Evolutionary conservation across 352 stramenopile genomes (phyloP), one percentile per base, ranked within the genome.

Genomic region (Phytophthora citrophthora): DNA sequence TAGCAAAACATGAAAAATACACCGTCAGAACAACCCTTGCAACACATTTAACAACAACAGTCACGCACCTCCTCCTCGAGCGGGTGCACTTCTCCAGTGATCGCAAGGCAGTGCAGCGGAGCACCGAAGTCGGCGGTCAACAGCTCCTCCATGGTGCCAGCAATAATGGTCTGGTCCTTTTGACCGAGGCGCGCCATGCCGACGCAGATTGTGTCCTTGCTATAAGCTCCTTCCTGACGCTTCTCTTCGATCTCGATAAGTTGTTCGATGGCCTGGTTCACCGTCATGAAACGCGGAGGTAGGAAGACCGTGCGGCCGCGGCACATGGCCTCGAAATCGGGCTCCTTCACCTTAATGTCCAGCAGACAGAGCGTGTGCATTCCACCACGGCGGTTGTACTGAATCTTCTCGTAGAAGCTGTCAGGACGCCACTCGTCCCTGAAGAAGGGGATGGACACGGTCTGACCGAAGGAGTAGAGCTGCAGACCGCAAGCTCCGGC

Each of bases 271-370:
- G 94, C 93, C 64, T 97, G 85, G 72, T 97, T 98, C 16, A 99
- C 95, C 15, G 93, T 98, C 97, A 99, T 99, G 76, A 98, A 99
- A 36, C 97, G 83, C 43, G 97, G 97, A 43, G 97, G 97, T 59
- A 99, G 77, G 72, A 94, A 99, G 15, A 95, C 81, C 48, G 78
- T 96, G 61, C 86, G 88, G 46, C 93, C 96, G 67, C 94, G 97
- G 31, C 86, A 89, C 90, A 99, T 98, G 50, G 95, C 94, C 24
- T 98, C 91, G 71, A 99, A 99, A 80, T 99, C 97, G 39, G 97
- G 97, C 77, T 99, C 97, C 76, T 99, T 99, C 15, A 99, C 95
- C 83, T 99, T 99, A 74, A 99, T 99, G 74, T 99, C 97, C 12
- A 99, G 79, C 27, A 99, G 73, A 75, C 96, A 99, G 6, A 99